phyloP scores from a whole-genome alignment of 805 yeast genomes.

The Jamesozyma gamospora region DNA sequence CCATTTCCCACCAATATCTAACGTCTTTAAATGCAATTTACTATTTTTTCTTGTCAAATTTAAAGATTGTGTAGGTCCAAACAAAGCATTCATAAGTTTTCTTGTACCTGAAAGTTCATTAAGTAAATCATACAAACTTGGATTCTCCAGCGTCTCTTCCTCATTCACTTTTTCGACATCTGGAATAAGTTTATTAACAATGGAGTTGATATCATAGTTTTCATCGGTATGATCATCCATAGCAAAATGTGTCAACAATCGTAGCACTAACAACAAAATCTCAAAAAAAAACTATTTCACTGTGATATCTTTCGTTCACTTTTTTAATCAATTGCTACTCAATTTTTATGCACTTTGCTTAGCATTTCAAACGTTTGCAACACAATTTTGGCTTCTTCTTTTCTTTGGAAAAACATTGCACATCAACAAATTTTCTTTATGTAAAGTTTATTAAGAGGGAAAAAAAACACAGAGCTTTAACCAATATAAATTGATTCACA shows the following conservation, averaged over 20 bases:
- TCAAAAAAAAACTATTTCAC: no score
- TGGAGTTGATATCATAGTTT: background rate
- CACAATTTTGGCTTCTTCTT: no score
- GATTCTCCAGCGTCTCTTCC: background rate
- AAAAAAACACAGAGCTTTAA: no score
- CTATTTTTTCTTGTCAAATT: conserved; percentile 2
- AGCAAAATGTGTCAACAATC: no score
- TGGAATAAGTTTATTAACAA: background rate
- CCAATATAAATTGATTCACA: no score
- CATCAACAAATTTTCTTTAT: no score
- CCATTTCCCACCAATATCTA: conserved; percentile 15
- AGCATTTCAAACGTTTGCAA: no score
- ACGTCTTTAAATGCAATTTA: conserved; percentile 3
- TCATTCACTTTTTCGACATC: background rate
- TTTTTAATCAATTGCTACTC: background rate
- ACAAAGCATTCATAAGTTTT: conserved; percentile 16
- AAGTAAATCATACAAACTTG: conserved; percentile 15
- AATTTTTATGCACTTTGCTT: no score
- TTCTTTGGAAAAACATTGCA: no score
- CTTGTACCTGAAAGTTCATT: conserved; percentile 20
- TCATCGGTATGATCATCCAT: background rate
- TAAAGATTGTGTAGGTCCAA: conserved; percentile 3
- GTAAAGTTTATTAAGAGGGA: no score
- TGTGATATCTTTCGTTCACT: no score
- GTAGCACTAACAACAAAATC: no score